These are phyloP conservation scores for Xanthoceras sorbifolium DNA, from an alignment of 345 rosid genomes.

Conservation along the genomic window DNA sequence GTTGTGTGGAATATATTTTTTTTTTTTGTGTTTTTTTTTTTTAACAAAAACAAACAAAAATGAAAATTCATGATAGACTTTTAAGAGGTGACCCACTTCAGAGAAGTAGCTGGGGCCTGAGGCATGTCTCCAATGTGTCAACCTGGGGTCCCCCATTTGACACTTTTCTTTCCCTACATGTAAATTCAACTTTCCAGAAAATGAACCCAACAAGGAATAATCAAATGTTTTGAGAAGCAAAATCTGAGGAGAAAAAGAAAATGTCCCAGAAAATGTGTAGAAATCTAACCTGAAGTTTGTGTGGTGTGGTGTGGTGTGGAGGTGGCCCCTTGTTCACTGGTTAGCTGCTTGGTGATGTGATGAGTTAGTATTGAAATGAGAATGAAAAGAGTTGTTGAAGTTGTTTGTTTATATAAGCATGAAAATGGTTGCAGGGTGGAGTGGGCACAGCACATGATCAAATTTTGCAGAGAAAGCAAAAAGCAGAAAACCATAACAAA, in stretches of 20 bases:
- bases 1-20: not conserved
- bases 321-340: not conserved
- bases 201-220: too few species aligned
- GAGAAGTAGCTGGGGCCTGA: not conserved
- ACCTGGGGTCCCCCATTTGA: slow-evolving; percentile 5
- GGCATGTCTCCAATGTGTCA: slow-evolving; percentile 31
- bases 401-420: slow-evolving; percentile 8
- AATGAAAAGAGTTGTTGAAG: not conserved
- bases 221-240: too few species aligned
- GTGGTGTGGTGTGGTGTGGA: too few species aligned
- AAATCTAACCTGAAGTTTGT: not conserved
- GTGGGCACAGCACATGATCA: not conserved
- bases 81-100: not conserved
- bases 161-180: slow-evolving; percentile 7
- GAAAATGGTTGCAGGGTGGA: not conserved
- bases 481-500: not conserved
- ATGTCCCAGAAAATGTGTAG: not conserved
- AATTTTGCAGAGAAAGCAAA: not conserved
- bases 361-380: not conserved
- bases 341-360: not conserved
- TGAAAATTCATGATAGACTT: not conserved
- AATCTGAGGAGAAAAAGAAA: too few species aligned
- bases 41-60: too few species aligned
- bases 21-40: too few species aligned
- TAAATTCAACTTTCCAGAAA: too few species aligned